These are phyloP conservation scores for Penicillium odoratum DNA, from an alignment of 495 filamentous ascomycete genomes.

Conservation along the genomic window DNA sequence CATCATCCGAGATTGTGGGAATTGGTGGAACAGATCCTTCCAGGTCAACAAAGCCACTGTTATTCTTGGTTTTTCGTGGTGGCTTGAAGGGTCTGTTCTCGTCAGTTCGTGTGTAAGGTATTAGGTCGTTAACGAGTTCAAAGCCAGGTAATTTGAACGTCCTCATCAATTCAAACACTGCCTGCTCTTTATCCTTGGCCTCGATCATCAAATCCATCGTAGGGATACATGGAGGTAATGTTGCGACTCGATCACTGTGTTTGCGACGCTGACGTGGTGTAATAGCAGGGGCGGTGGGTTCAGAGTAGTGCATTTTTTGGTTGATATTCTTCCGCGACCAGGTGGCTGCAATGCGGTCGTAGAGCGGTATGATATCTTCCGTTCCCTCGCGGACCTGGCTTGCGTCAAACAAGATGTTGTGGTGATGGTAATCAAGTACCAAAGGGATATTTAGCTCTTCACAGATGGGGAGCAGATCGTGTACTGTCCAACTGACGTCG, in stretches of 20 bases:
- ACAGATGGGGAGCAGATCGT: conserved; percentile 88
- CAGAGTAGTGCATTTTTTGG: conserved; percentile 96
- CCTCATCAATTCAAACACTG: conserved; percentile 91
- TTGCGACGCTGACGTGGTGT: conserved; percentile 76
- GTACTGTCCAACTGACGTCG: conserved; percentile 86
- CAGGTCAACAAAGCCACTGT: conserved; percentile 51
- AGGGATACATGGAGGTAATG: conserved; percentile 75
- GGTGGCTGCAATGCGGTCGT: conserved; percentile 73
- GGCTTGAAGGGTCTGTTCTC: conserved; percentile 66
- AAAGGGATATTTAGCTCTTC: conserved; percentile 91
- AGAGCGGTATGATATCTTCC: conserved; percentile 70
- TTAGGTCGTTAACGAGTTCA: conserved; percentile 71
- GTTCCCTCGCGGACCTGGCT: conserved; percentile 79
- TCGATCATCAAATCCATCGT: conserved; percentile 98
- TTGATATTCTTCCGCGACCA: conserved; percentile 86
- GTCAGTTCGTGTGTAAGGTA: conserved; percentile 74
- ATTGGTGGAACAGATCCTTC: conserved; percentile 47
- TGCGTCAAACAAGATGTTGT: conserved; percentile 87
- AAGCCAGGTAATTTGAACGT: conserved; percentile 80
- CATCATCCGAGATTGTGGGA: conserved; percentile 57
- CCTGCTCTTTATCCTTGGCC: conserved; percentile 97
- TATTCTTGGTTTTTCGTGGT: conserved; percentile 50
- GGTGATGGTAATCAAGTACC: conserved; percentile 92
- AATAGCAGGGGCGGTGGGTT: conserved; percentile 71
- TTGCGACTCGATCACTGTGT: conserved; percentile 74